phyloP scores from a whole-genome alignment of 2,329 filamentous ascomycete genomes.

The Corniculantispora saksenae region DNA sequence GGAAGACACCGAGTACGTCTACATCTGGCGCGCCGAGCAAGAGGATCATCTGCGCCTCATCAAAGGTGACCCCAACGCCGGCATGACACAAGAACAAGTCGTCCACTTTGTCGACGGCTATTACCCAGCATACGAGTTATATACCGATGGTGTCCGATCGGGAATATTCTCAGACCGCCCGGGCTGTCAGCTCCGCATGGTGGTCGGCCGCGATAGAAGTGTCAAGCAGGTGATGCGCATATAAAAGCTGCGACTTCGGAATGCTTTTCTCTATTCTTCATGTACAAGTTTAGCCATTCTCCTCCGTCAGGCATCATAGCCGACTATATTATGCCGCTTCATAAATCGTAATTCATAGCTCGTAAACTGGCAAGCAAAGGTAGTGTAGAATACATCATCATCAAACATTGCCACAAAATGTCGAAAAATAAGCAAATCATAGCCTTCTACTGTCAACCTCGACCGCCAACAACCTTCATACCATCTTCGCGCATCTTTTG shows the following conservation, averaged over 20 bases:
- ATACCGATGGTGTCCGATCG: constrained; percentile 57
- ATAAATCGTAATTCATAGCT: constrained; percentile 17
- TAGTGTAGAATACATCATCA: not conserved
- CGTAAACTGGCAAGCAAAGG: constrained; percentile 4
- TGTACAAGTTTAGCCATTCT: constrained; percentile 6
- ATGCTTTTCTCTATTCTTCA: not conserved
- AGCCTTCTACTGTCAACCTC: constrained; percentile 19
- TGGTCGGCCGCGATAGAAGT: constrained; percentile 61
- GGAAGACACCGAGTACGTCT: constrained; percentile 72
- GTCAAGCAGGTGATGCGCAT: constrained; percentile 59
- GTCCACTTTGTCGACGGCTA: constrained; percentile 70
- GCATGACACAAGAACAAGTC: constrained; percentile 83
- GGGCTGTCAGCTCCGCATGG: constrained; percentile 60
- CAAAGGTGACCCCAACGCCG: constrained; percentile 58
- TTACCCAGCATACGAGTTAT: constrained; percentile 73
- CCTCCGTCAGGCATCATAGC: not conserved
- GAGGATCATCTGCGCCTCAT: constrained; percentile 67
- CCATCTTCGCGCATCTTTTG: constrained; percentile 58
- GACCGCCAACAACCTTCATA: constrained; percentile 55
- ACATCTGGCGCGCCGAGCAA: constrained; percentile 81
- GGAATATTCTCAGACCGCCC: constrained; percentile 55
- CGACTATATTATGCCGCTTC: not conserved
- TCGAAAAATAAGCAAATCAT: not conserved
- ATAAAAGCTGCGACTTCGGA: constrained; percentile 22
- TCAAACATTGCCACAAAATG: not conserved